Evolutionary conservation across 345 rosid genomes (phyloP).

Genomic region (Populus davidiana): DNA sequence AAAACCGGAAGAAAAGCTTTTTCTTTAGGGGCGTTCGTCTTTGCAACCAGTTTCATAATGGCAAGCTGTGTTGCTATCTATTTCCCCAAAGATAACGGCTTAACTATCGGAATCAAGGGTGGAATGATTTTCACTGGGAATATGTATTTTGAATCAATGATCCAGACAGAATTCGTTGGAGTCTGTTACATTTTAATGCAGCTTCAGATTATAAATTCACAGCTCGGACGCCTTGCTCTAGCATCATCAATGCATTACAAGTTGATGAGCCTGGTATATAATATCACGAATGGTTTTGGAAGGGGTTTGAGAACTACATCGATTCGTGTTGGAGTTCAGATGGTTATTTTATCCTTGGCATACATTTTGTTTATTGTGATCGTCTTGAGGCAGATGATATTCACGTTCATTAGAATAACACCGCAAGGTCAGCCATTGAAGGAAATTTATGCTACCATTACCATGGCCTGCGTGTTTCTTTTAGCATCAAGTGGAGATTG

Average conservation of each 20-base stretch:
- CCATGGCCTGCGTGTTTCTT: background rate
- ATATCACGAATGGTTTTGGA: background rate
- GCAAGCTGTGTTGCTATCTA: too few relatives aligned
- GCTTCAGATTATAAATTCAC: slow-evolving; percentile 33
- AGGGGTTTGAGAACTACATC: background rate
- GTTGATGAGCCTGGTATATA: background rate
- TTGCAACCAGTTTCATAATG: too few relatives aligned
- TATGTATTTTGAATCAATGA: background rate
- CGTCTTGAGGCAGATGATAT: slow-evolving; percentile 7
- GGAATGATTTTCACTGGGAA: background rate
- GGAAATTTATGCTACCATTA: slow-evolving; percentile 5
- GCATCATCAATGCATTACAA: slow-evolving; percentile 27
- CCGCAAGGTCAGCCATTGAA: slow-evolving; percentile 21
- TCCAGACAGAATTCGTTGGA: slow-evolving; percentile 17
- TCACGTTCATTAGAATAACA: slow-evolving; percentile 23
- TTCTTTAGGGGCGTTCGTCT: background rate
- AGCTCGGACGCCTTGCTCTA: slow-evolving; percentile 33
- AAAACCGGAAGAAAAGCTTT: slow-evolving; percentile 22
- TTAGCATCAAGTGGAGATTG: slow-evolving; percentile 18
- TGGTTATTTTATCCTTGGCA: background rate
- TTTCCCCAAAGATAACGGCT: too few relatives aligned
- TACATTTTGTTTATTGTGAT: background rate
- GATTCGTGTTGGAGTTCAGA: background rate
- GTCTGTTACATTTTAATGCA: slow-evolving; percentile 2
- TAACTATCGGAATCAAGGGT: background rate